Conservation (phyloP, 345 rosid genomes). For the Citrus sp. region DNA sequence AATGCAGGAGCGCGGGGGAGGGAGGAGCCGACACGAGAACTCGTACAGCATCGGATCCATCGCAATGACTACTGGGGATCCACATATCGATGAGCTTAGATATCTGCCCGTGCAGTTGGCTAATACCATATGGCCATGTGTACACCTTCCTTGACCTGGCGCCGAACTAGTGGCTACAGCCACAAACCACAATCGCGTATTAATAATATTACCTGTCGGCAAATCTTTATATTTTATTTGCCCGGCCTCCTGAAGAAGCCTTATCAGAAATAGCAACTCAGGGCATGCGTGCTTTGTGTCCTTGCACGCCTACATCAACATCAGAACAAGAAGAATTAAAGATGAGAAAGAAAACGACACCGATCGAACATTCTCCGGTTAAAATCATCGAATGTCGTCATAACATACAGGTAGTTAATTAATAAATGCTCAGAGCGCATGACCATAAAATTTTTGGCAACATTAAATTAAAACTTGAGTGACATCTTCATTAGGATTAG, state of each 20-base stretch:
- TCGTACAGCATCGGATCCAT: conserved; percentile 18
- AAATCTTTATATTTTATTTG: neutral
- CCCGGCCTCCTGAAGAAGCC: neutral
- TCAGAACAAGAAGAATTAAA: neutral
- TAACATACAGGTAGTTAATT: neutral
- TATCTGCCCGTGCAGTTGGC: conserved; percentile 1
- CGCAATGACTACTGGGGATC: conserved; percentile 4
- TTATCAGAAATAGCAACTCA: no score
- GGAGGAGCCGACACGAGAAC: neutral
- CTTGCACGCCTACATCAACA: neutral
- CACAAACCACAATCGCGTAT: neutral
- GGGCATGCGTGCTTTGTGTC: neutral
- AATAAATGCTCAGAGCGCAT: neutral
- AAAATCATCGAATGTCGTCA: neutral
- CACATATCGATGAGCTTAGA: neutral
- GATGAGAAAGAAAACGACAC: neutral
- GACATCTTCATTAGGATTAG: neutral
- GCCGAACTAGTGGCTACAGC: neutral
- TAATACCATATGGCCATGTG: conserved; percentile 4
- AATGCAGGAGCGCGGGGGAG: no score
- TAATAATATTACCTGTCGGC: neutral
- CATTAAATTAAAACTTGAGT: neutral
- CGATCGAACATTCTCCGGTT: neutral
- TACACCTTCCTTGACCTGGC: neutral
- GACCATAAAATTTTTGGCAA: no score